Percentiles rank a stretch among this genome's conserved stretches.
Conservation (phyloP, 805 yeast genomes). For the Candida odintsovae region DNA sequence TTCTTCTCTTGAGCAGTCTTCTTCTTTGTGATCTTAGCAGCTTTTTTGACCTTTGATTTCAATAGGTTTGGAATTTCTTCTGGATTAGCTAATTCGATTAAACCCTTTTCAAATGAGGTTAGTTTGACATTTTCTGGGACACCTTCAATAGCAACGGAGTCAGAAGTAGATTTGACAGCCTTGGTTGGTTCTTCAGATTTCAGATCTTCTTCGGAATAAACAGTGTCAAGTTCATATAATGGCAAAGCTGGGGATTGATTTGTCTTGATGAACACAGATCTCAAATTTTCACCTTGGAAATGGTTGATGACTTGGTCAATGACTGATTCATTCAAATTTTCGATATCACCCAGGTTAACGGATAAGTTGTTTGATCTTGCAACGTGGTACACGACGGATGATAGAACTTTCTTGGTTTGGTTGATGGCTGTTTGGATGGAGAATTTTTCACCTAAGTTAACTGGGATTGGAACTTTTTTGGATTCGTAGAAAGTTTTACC, state of each 20-base stretch:
- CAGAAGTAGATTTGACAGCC: background rate
- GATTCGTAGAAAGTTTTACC: conserved; percentile 73
- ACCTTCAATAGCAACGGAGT: conserved; percentile 26
- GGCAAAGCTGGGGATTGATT: conserved; percentile 79
- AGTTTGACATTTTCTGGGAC: conserved; percentile 37
- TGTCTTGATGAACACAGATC: conserved; percentile 61
- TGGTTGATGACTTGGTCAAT: conserved; percentile 46
- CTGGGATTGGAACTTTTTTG: conserved; percentile 63
- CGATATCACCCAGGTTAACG: conserved; percentile 58
- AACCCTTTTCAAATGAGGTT: conserved; percentile 64
- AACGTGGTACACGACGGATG: conserved; percentile 54
- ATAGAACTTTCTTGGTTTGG: conserved; percentile 52
- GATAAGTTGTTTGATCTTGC: conserved; percentile 70
- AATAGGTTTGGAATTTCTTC: conserved; percentile 58
- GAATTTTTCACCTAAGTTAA: conserved; percentile 40
- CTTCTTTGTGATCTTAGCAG: conserved; percentile 26
- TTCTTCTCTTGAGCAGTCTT: conserved; percentile 11
- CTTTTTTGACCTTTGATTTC: conserved; percentile 46
- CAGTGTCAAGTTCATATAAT: conserved; percentile 58
- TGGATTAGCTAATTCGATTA: conserved; percentile 80
- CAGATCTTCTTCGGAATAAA: conserved; percentile 31
- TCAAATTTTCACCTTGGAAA: conserved; percentile 42
- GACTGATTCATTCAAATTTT: conserved; percentile 37
- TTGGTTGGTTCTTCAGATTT: conserved; percentile 8
- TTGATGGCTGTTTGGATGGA: conserved; percentile 47